Percentiles rank a stretch among this genome's conserved stretches.
Conservation (phyloP, 2,329 filamentous ascomycete species). For the Gaeumannomyces sp. region DNA sequence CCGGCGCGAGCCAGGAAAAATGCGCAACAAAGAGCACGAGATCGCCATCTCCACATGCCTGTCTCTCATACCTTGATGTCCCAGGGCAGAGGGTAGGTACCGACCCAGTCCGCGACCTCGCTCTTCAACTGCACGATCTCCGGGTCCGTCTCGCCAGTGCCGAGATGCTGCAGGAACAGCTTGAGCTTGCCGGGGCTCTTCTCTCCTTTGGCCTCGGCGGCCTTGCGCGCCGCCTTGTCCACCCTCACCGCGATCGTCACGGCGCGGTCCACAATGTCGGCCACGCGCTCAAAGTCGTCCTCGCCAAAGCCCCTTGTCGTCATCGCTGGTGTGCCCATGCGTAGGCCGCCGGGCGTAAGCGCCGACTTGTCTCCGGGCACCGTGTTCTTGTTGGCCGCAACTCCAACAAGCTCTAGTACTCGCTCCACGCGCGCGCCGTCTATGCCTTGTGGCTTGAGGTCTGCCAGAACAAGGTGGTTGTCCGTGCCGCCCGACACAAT, state of each 20-base stretch:
- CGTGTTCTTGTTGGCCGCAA: slow-evolving; percentile 99
- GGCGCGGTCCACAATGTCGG: slow-evolving; percentile 77
- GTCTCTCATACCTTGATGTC: slow-evolving; percentile 26
- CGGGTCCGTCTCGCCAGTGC: slow-evolving; percentile 58
- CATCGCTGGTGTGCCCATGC: slow-evolving; percentile 96
- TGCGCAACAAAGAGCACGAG: background rate
- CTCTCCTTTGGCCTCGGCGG: slow-evolving; percentile 59
- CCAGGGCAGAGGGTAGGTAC: slow-evolving; percentile 69
- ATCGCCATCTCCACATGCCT: background rate
- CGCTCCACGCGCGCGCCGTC: slow-evolving; percentile 88
- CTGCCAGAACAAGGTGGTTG: slow-evolving; percentile 90
- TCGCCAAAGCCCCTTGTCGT: slow-evolving; percentile 89
- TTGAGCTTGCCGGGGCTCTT: slow-evolving; percentile 60
- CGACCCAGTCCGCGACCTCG: slow-evolving; percentile 74
- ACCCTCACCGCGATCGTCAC: slow-evolving; percentile 73
- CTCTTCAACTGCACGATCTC: slow-evolving; percentile 68
- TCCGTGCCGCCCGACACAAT: slow-evolving; percentile 93
- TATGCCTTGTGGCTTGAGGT: slow-evolving; percentile 81
- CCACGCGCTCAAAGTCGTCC: slow-evolving; percentile 80
- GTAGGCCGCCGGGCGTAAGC: slow-evolving; percentile 84
- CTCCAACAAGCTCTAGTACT: slow-evolving; percentile 84
- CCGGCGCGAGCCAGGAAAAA: too few relatives aligned
- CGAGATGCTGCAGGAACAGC: slow-evolving; percentile 62
- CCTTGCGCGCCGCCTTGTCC: slow-evolving; percentile 64
- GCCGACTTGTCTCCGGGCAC: slow-evolving; percentile 93